Conservation (phyloP, 2,329 filamentous ascomycete genomes). For the Fusarium veterinarium region DNA sequence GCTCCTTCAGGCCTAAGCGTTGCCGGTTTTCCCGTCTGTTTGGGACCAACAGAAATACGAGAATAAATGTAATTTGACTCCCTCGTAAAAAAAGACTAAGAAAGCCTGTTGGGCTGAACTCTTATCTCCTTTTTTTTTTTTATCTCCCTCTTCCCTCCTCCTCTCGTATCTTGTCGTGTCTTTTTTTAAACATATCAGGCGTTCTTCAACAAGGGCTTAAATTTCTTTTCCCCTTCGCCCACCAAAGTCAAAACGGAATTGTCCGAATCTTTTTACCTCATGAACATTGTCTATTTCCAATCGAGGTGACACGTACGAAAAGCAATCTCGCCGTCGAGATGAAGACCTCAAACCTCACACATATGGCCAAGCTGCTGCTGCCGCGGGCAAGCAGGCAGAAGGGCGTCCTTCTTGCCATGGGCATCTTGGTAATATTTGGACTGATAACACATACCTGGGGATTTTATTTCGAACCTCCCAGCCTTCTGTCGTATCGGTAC, state of each 20-base stretch:
- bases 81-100: neutral
- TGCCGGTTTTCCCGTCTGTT: constrained; percentile 1
- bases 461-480: constrained; percentile 8
- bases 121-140: neutral
- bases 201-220: neutral
- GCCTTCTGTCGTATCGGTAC: neutral
- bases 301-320: neutral
- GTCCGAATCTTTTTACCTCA: neutral
- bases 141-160: neutral
- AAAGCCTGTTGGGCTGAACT: neutral
- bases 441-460: constrained; percentile 3
- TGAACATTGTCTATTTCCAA: neutral
- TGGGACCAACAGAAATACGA: constrained; percentile 2
- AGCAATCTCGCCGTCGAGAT: neutral
- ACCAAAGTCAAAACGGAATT: neutral
- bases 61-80: neutral
- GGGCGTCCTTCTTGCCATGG: constrained; percentile 13
- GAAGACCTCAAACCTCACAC: neutral
- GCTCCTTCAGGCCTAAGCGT: neutral
- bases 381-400: constrained; percentile 7
- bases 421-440: constrained; percentile 5
- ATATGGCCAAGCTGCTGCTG: neutral
- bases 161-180: neutral
- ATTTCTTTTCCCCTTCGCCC: no score
- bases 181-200: neutral